These are phyloP conservation scores for Artemisia argyi DNA, from an alignment of 129 eudicot genomes.

Conservation along the genomic window DNA sequence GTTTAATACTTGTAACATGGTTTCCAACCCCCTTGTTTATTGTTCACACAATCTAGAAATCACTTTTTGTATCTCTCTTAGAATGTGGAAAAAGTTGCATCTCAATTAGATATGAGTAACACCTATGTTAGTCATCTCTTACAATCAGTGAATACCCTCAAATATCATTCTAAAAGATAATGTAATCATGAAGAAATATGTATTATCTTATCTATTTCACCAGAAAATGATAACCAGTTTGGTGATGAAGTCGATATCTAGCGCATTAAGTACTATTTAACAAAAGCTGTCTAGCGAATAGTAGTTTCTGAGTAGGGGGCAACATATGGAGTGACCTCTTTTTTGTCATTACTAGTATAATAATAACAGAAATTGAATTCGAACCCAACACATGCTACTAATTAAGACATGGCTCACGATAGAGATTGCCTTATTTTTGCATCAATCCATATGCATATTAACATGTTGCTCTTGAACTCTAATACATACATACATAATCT, in stretches of 20 bases:
- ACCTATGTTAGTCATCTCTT: neutral
- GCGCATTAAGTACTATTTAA: neutral
- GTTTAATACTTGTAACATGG: conserved; percentile 38
- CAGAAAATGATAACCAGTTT: too few relatives aligned
- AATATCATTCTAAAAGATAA: too few relatives aligned
- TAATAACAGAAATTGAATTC: neutral
- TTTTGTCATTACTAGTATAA: neutral
- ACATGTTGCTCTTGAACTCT: neutral
- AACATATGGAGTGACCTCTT: conserved; percentile 3
- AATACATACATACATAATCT: neutral
- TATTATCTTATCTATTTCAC: too few relatives aligned
- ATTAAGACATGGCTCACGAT: neutral
- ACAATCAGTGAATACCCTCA: neutral
- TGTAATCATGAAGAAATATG: too few relatives aligned
- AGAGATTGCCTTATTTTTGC: neutral
- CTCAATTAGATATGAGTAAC: conserved; percentile 9
- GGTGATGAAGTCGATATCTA: neutral
- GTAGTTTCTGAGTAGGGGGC: neutral
- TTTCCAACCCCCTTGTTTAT: conserved; percentile 30
- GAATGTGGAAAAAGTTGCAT: conserved; percentile 23
- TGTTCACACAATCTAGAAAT: conserved; percentile 37
- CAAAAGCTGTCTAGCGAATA: neutral
- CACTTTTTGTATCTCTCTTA: conserved; percentile 23
- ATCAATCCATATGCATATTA: neutral
- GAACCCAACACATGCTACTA: neutral